Evolutionary conservation across 2,329 filamentous ascomycete species (phyloP).

Genomic region (Sporothrix mexicana): DNA sequence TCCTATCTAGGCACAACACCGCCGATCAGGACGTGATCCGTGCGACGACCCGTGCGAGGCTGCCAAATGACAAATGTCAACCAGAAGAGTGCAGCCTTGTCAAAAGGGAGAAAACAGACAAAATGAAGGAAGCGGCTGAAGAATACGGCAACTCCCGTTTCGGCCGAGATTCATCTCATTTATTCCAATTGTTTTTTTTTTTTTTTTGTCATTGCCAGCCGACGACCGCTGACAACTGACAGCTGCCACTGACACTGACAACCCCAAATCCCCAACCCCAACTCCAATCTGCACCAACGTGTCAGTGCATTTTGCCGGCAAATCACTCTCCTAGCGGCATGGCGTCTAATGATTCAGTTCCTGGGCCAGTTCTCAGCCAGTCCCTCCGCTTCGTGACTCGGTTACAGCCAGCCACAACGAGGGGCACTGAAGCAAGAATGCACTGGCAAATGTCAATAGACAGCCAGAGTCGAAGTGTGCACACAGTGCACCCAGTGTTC

Average conservation of each 20-base stretch:
- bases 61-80: neutral
- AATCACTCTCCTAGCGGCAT: neutral
- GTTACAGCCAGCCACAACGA: constrained; percentile 1
- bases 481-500: neutral
- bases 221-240: neutral
- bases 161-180: neutral
- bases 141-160: neutral
- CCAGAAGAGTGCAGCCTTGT: neutral
- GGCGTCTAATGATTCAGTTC: constrained; percentile 13
- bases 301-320: neutral
- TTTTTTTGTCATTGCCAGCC: neutral
- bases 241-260: neutral
- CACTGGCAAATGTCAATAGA: neutral
- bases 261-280: neutral
- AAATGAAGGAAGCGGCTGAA: neutral
- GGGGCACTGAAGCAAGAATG: neutral
- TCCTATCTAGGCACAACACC: neutral
- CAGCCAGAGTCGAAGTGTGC: neutral
- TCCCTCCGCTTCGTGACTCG: neutral
- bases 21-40: neutral
- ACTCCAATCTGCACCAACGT: neutral
- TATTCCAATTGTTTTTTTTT: neutral
- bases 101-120: neutral
- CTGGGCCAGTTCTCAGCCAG: neutral
- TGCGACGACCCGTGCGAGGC: constrained; percentile 12